These are phyloP conservation scores for Cornus controversa DNA, from an alignment of 148 eudicot genomes.

Conservation along the genomic window DNA sequence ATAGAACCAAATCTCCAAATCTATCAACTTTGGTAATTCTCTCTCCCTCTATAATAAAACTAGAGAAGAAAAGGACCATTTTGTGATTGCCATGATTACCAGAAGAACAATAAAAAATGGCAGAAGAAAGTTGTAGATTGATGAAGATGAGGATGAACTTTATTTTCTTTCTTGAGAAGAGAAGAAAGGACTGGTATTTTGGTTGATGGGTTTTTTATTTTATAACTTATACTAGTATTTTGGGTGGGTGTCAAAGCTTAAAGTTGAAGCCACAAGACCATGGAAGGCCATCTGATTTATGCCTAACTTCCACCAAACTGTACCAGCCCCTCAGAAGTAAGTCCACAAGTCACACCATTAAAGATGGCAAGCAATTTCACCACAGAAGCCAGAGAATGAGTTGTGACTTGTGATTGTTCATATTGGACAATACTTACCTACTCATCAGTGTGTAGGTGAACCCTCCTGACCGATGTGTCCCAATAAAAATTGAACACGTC, in stretches of 20 bases:
- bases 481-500: no score
- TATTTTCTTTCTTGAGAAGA: neutral
- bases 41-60: neutral
- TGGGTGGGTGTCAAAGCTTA: neutral
- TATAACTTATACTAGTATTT: neutral
- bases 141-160: conserved; percentile 9
- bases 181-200: neutral
- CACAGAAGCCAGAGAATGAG: neutral
- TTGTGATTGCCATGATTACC: neutral
- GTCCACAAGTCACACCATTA: conserved; percentile 6
- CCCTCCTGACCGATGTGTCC: no score
- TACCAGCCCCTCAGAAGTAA: neutral
- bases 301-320: conserved; percentile 8
- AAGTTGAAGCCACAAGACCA: neutral
- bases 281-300: neutral
- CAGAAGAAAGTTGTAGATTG: neutral
- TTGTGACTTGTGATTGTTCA: no score
- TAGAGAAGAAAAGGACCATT: neutral
- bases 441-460: no score
- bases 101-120: neutral
- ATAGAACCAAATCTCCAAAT: conserved; percentile 29
- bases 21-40: neutral
- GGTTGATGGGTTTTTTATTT: neutral
- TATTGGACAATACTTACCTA: no score
- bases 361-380: neutral